These are phyloP conservation scores for Primulina tabacum DNA, from an alignment of 257 asterid genomes.

Conservation along the genomic window DNA sequence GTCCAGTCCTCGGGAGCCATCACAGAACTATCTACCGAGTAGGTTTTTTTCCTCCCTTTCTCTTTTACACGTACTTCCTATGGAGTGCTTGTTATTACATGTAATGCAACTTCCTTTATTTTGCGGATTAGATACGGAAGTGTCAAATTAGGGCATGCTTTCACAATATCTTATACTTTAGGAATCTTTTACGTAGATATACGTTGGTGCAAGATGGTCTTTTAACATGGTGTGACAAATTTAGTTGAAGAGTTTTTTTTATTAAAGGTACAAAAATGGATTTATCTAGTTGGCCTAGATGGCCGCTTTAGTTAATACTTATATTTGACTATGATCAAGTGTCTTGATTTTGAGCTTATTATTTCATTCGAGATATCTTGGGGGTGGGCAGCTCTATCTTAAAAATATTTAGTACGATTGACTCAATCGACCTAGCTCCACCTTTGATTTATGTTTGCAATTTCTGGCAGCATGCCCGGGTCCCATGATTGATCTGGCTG, in stretches of 20 bases:
- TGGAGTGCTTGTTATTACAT: background rate
- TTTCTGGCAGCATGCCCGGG: background rate
- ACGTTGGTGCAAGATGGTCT: too few species aligned
- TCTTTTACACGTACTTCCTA: background rate
- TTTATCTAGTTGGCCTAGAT: background rate
- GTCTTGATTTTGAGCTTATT: background rate
- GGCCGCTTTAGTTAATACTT: background rate
- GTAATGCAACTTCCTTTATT: background rate
- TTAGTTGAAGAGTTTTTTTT: too few species aligned
- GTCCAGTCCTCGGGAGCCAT: constrained; percentile 38
- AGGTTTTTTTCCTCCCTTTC: too few species aligned
- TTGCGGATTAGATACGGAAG: background rate
- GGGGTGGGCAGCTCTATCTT: background rate
- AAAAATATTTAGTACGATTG: too few species aligned
- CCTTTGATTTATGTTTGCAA: too few species aligned
- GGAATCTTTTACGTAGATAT: too few species aligned
- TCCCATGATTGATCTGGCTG: background rate
- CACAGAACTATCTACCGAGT: constrained; percentile 27
- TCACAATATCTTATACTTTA: too few species aligned
- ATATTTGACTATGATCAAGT: background rate
- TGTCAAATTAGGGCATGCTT: background rate
- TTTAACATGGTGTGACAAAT: too few species aligned
- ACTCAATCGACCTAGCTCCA: background rate
- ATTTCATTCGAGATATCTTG: background rate
- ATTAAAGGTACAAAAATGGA: background rate